Evolutionary conservation across 495 filamentous ascomycete genomes (phyloP).

Genomic region (Aspergillus taichungensis): DNA sequence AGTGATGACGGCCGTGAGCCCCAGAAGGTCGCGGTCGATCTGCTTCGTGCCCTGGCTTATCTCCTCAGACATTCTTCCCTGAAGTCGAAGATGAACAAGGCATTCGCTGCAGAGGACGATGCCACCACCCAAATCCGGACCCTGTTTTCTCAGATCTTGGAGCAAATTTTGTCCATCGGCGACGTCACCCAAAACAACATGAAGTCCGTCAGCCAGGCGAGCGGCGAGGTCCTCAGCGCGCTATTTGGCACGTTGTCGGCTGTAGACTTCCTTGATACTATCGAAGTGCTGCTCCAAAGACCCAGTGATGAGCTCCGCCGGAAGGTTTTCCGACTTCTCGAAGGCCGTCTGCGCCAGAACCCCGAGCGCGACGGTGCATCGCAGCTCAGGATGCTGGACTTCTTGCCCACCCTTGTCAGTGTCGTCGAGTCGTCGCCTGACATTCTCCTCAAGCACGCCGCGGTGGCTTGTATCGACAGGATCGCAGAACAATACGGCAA

Average conservation of each 20-base stretch:
- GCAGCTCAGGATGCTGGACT: slow-evolving; percentile 60
- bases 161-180: slow-evolving; percentile 53
- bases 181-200: slow-evolving; percentile 46
- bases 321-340: slow-evolving; percentile 71
- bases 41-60: slow-evolving; percentile 45
- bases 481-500: slow-evolving; percentile 90
- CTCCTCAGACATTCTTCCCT: slow-evolving; percentile 37
- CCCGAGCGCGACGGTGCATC: slow-evolving; percentile 56
- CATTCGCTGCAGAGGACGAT: slow-evolving; percentile 29
- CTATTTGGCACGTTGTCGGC: slow-evolving; percentile 73
- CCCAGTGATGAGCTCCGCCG: slow-evolving; percentile 63
- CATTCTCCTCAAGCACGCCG: slow-evolving; percentile 65
- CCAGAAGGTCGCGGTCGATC: slow-evolving; percentile 48
- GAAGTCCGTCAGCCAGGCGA: slow-evolving; percentile 53
- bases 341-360: slow-evolving; percentile 60
- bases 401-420: slow-evolving; percentile 65
- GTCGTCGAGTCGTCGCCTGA: slow-evolving; percentile 65
- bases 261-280: slow-evolving; percentile 73
- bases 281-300: slow-evolving; percentile 65
- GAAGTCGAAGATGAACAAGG: slow-evolving; percentile 31
- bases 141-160: slow-evolving; percentile 62
- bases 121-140: slow-evolving; percentile 52
- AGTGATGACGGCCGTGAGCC: slow-evolving; percentile 54
- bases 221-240: slow-evolving; percentile 60
- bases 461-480: slow-evolving; percentile 78